A percentile compares a stretch with the other conserved stretches of the same genome.
phyloP scores from a whole-genome alignment of 2,329 filamentous ascomycete species.

The Pyrenophora tritici-repentis region DNA sequence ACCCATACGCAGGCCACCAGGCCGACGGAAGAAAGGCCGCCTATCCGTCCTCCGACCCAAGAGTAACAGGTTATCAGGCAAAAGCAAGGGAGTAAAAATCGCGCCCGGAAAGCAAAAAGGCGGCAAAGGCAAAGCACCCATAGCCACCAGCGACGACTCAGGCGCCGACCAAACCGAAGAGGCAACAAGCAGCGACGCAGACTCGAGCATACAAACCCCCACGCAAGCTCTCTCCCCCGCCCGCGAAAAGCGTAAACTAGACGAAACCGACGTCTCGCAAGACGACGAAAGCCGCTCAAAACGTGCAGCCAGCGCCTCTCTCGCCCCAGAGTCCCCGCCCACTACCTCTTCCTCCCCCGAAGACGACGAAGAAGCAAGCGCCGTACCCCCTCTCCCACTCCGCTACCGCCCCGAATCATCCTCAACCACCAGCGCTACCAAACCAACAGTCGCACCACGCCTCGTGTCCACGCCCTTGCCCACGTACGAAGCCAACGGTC shows the following conservation, averaged over 20 bases:
- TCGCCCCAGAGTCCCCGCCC: conserved; percentile 29
- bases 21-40: conserved; percentile 33
- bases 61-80: conserved; percentile 43
- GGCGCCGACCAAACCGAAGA: conserved; percentile 17
- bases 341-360: not conserved
- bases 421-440: conserved; percentile 7
- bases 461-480: conserved; percentile 42
- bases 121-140: conserved; percentile 34
- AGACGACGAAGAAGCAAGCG: conserved; percentile 7
- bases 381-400: conserved; percentile 31
- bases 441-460: conserved; percentile 21
- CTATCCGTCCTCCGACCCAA: conserved; percentile 45
- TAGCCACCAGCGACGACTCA: conserved; percentile 22
- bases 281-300: conserved; percentile 29
- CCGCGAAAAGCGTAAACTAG: conserved; percentile 38
- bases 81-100: conserved; percentile 31
- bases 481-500: conserved; percentile 52
- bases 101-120: conserved; percentile 15
- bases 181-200: conserved; percentile 21
- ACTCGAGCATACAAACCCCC: conserved; percentile 36
- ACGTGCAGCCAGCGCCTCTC: conserved; percentile 32
- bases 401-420: conserved; percentile 23
- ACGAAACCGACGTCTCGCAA: conserved; percentile 7
- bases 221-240: conserved; percentile 34
- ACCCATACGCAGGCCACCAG: conserved; percentile 26